Base-by-base conservation (phyloP, 495 filamentous ascomycete species). In the Xylaria nigripes region DNA sequence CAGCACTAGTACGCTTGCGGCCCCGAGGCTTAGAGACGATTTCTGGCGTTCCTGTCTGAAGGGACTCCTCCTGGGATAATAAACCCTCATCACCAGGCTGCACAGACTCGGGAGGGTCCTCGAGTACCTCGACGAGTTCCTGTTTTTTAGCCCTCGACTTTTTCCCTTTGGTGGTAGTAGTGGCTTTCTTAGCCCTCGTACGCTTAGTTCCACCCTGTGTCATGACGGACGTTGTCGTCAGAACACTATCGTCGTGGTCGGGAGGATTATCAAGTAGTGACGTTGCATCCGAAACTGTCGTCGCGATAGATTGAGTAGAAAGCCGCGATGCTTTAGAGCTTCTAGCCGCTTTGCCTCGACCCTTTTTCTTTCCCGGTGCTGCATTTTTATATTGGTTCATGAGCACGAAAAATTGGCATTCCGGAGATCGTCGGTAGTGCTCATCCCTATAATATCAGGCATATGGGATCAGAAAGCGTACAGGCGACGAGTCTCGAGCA, bases 321-420 rank as follows among this genome's bases (percentile, higher is more conserved):
- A 87, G 71, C 24, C 87, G 78, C 12, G 87, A 86, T 18, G 76
- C 76, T 61, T 86, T 88, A 32, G 88, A 91, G 43, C 70, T 64
- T 56, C 85, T 79, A 25, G 68, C 67, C 49, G 62, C 58, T 47
- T 84, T 87, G 60, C 69, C 67, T 47, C 65, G 79, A 3, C 64
- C 61, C 58, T 83, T 83, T 54, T 81, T 72, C 36, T 71, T 70
- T 0, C 68, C 54, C 0, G 66, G 68, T 21, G 47, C 61, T 9
- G 48, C 61, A 32, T 54, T 54, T 41, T 56, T 58, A 48, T 73
- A 68, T 22, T 76, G 70, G 51, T 68, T 69, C 49, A 74, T 61
- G 10, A 80, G 64, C 15, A 74, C 71, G 61, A 97, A 96, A 73
- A 96, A 98, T 15, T 80, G 72, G 65, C 93, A 98, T 29, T 85